Percentiles rank a stretch among this genome's conserved stretches.
phyloP scores from a whole-genome alignment of 306 rosid species.

The Vigna nakashimae region DNA sequence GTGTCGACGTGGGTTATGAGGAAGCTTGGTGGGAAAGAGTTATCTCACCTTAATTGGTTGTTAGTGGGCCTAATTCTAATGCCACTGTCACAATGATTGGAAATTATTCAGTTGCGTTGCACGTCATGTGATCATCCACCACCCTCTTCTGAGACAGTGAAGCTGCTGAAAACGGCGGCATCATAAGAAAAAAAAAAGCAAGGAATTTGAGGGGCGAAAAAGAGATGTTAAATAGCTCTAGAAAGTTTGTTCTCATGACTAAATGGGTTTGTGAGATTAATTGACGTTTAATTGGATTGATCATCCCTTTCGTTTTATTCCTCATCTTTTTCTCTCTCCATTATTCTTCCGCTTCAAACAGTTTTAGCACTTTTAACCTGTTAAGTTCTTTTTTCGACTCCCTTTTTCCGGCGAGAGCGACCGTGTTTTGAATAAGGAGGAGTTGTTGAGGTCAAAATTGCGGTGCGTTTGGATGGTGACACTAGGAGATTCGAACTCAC shows the following conservation, averaged over 20 bases:
- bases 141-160: too few relatives aligned
- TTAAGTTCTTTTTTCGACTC: constrained; percentile 49
- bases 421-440: constrained; percentile 41
- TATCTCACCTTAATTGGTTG: too few relatives aligned
- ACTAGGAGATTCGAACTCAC: constrained; percentile 93
- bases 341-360: constrained; percentile 38
- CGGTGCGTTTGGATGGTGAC: constrained; percentile 92
- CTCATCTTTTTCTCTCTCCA: constrained; percentile 55
- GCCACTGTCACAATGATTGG: too few relatives aligned
- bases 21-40: too few relatives aligned
- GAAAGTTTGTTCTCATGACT: constrained; percentile 37
- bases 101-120: too few relatives aligned
- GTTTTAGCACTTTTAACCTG: constrained; percentile 41
- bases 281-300: constrained; percentile 58
- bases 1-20: too few relatives aligned
- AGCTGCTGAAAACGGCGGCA: too few relatives aligned
- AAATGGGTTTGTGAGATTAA: constrained; percentile 50
- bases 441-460: constrained; percentile 73
- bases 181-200: too few relatives aligned
- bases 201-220: too few relatives aligned
- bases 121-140: too few relatives aligned
- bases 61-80: too few relatives aligned
- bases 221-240: not conserved
- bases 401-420: constrained; percentile 16
- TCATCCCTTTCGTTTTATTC: constrained; percentile 58